Evolutionary conservation across 345 rosid genomes (phyloP).

Genomic region (Trapa bicornis): DNA sequence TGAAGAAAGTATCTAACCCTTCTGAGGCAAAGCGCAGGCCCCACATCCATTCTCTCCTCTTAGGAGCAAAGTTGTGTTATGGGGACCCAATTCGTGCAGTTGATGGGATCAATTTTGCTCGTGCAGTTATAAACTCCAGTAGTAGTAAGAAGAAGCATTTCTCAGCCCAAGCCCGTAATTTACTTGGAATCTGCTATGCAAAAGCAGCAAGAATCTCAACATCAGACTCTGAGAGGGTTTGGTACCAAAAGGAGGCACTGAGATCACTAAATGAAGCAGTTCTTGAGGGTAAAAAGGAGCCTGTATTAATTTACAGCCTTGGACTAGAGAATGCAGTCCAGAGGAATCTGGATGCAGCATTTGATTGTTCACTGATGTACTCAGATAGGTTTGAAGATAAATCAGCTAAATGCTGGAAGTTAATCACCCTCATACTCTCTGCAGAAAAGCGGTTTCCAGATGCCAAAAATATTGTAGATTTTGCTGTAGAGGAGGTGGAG

Average conservation of each 20-base stretch:
- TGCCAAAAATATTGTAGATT: slow-evolving; percentile 57
- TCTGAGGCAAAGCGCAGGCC: slow-evolving; percentile 60
- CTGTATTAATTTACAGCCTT: slow-evolving; percentile 46
- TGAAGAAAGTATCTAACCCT: slow-evolving; percentile 44
- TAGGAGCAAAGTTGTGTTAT: slow-evolving; percentile 82
- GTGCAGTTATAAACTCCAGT: slow-evolving; percentile 28
- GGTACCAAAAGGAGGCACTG: slow-evolving; percentile 49
- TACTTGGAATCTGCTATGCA: slow-evolving; percentile 80
- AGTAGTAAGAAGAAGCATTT: slow-evolving; percentile 35
- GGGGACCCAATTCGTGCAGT: slow-evolving; percentile 44
- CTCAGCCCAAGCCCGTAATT: slow-evolving; percentile 45
- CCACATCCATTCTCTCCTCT: slow-evolving; percentile 38
- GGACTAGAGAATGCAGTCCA: slow-evolving; percentile 74
- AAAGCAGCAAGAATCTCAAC: slow-evolving; percentile 60
- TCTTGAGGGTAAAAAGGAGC: slow-evolving; percentile 29
- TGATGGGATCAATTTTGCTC: slow-evolving; percentile 56
- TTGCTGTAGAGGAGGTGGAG: slow-evolving; percentile 66
- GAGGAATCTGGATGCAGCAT: slow-evolving; percentile 65
- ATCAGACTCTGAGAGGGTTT: slow-evolving; percentile 58
- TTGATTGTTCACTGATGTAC: slow-evolving; percentile 50
- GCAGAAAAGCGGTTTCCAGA: slow-evolving; percentile 60
- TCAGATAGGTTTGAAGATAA: slow-evolving; percentile 39
- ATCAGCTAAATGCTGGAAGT: slow-evolving; percentile 65
- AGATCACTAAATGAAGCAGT: slow-evolving; percentile 48
- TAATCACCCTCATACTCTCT: slow-evolving; percentile 57